These are phyloP conservation scores for Candida tibetensis DNA, from an alignment of 805 yeast genomes.

Conservation along the genomic window DNA sequence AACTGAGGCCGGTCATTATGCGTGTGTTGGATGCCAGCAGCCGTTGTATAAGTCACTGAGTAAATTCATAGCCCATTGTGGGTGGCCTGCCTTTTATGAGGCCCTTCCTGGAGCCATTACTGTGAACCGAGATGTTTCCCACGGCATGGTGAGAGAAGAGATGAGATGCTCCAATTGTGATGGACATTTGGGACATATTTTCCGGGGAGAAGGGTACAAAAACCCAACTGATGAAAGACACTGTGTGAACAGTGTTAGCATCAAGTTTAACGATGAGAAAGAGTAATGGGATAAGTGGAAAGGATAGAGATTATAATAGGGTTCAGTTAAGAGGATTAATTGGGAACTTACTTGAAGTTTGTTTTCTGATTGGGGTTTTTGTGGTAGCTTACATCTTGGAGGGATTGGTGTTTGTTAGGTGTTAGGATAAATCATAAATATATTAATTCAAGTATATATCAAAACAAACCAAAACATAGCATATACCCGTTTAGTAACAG, in stretches of 20 bases:
- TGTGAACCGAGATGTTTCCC: conserved; percentile 54
- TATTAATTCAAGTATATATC: no score
- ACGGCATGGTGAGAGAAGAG: conserved; percentile 84
- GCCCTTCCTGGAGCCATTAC: conserved; percentile 79
- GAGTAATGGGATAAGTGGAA: no score
- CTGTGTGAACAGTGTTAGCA: conserved; percentile 84
- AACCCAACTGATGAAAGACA: conserved; percentile 91
- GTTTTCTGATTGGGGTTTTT: no score
- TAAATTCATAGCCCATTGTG: conserved; percentile 89
- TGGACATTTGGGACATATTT: conserved; percentile 94
- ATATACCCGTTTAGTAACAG: no score
- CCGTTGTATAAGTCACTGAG: conserved; percentile 79
- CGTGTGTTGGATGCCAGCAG: conserved; percentile 80
- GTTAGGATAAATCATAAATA: no score
- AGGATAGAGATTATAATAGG: no score
- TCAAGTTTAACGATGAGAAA: conserved; percentile 58
- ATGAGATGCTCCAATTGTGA: conserved; percentile 87
- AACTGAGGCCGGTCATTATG: conserved; percentile 59
- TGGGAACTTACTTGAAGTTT: no score
- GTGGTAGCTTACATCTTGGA: no score
- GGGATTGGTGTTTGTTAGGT: no score
- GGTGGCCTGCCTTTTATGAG: conserved; percentile 97
- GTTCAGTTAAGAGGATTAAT: no score
- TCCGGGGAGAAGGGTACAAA: conserved; percentile 87
- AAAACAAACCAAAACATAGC: no score